Evolutionary conservation across 805 yeast species (phyloP).

Genomic region (Saccharomycopsis sp.): DNA sequence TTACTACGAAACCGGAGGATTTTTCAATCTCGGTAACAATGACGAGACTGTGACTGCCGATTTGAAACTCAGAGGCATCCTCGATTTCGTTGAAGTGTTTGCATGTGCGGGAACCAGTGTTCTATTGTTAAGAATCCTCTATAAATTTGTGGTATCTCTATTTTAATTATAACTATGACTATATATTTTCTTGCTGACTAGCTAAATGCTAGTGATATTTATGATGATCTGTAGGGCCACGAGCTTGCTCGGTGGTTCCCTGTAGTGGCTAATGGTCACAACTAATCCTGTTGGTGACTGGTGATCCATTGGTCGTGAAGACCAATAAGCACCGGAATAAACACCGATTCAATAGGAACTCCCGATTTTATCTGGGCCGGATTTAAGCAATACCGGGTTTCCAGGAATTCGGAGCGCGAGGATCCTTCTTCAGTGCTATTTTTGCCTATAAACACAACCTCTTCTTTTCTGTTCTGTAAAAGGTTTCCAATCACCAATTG

Average conservation of each 20-base stretch:
- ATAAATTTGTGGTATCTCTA: neutral
- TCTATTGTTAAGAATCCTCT: neutral
- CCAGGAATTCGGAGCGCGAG: constrained; percentile 22
- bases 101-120: neutral
- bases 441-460: constrained; percentile 76
- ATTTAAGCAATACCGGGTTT: constrained; percentile 33
- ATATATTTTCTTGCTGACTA: constrained; percentile 1
- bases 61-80: neutral
- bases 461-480: constrained; percentile 78
- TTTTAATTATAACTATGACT: neutral
- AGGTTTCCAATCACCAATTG: constrained; percentile 93
- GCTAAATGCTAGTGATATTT: too few relatives aligned
- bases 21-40: constrained; percentile 23
- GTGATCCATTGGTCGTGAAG: constrained; percentile 61
- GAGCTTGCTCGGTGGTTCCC: too few relatives aligned
- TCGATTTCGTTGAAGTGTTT: neutral
- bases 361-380: constrained; percentile 35
- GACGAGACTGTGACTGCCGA: neutral
- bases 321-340: constrained; percentile 69
- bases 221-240: too few relatives aligned
- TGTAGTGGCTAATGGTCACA: too few relatives aligned
- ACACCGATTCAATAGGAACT: constrained; percentile 68
- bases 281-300: constrained; percentile 21
- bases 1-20: constrained; percentile 51
- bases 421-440: constrained; percentile 23